Percentiles rank a stretch among this genome's conserved stretches.
Conservation (phyloP, 768 basidiomycete genomes). For the Panaeolus cyanescens region DNA sequence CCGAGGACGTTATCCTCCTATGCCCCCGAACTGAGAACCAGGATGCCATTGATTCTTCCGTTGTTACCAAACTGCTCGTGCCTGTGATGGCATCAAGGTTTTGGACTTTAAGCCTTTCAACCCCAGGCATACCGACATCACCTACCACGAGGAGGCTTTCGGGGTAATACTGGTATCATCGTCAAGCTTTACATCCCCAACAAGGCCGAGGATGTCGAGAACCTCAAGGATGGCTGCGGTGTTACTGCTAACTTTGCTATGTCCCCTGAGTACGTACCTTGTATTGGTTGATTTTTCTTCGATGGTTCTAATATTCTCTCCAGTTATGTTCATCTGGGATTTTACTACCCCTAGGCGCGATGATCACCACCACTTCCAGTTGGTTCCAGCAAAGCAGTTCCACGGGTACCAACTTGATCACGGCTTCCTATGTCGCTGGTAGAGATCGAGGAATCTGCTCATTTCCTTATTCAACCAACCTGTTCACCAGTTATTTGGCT, state of each 20-base stretch:
- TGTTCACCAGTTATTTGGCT: constrained; percentile 42
- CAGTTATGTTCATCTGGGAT: constrained; percentile 31
- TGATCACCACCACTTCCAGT: constrained; percentile 27
- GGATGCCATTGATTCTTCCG: constrained; percentile 93
- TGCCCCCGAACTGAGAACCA: constrained; percentile 99
- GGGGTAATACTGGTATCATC: constrained; percentile 99
- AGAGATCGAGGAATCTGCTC: constrained; percentile 50
- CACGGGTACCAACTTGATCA: constrained; percentile 34
- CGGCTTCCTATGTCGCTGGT: constrained; percentile 54
- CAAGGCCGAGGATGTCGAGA: constrained; percentile 93
- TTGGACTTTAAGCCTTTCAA: constrained; percentile 99
- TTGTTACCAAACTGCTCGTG: constrained; percentile 69
- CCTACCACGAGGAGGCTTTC: constrained; percentile 91
- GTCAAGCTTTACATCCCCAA: constrained; percentile 96
- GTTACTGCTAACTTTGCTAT: constrained; percentile 45
- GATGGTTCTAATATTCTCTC: constrained; percentile 26
- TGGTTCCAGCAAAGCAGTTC: constrained; percentile 43
- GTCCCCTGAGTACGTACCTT: constrained; percentile 38
- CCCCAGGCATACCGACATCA: constrained; percentile 99
- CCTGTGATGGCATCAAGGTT: constrained; percentile 91
- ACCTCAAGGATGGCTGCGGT: constrained; percentile 57
- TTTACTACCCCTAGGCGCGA: constrained; percentile 43
- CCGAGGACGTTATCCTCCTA: constrained; percentile 90
- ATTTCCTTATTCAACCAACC: constrained; percentile 55
- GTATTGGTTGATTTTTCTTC: constrained; percentile 18